These are phyloP conservation scores for Lichtheimia ornata DNA, from an alignment of 371 early-diverging fungal species.

Conservation along the genomic window DNA sequence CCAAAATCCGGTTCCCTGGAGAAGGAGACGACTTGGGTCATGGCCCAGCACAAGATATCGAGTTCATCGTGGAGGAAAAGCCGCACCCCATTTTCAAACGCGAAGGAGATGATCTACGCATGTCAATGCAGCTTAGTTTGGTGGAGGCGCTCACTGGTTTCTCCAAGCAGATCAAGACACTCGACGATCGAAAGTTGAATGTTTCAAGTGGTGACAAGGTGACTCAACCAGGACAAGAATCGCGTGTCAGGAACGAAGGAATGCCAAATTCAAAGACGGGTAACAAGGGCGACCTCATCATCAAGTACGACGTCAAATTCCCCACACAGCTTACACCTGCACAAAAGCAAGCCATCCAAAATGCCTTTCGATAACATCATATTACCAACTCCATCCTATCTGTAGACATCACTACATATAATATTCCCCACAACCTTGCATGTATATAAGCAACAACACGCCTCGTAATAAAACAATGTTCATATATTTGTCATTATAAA, in stretches of 20 bases:
- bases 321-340: conserved; percentile 66
- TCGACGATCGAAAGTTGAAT: conserved; percentile 76
- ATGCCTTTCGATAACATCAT: conserved; percentile 5
- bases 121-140: conserved; percentile 67
- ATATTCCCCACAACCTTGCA: background rate
- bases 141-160: conserved; percentile 87
- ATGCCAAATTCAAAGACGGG: conserved; percentile 92
- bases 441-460: background rate
- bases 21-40: conserved; percentile 92
- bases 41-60: conserved; percentile 86
- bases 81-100: conserved; percentile 87
- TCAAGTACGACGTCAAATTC: conserved; percentile 80
- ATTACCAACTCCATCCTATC: background rate
- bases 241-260: conserved; percentile 78
- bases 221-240: conserved; percentile 77
- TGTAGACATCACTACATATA: background rate
- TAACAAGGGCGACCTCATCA: conserved; percentile 83
- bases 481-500: background rate
- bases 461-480: too few relatives aligned
- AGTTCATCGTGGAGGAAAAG: conserved; percentile 94
- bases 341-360: conserved; percentile 71
- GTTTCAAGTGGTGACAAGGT: conserved; percentile 66
- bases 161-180: conserved; percentile 68
- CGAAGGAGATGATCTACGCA: conserved; percentile 84
- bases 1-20: conserved; percentile 91